A percentile compares a stretch with the other conserved stretches of the same genome.
Conservation (phyloP, 805 yeast species). For the Candida nitratophila region DNA sequence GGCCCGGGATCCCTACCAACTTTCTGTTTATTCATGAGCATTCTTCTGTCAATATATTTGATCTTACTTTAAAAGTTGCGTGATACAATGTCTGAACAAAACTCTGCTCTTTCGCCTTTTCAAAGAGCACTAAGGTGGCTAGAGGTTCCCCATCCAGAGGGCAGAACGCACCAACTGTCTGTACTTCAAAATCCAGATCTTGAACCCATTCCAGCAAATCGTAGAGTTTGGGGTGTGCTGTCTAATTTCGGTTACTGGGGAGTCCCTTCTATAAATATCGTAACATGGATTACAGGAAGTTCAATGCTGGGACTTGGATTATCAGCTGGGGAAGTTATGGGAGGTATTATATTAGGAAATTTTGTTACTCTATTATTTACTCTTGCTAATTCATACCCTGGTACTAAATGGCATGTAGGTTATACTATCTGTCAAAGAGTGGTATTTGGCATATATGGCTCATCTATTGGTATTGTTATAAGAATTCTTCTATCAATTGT, state of each 20-base stretch:
- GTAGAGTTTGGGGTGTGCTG: slow-evolving; percentile 38
- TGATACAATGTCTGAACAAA: background rate
- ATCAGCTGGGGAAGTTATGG: slow-evolving; percentile 13
- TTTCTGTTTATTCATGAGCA: no score
- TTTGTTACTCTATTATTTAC: slow-evolving; percentile 36
- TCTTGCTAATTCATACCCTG: slow-evolving; percentile 40
- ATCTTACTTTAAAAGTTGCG: no score
- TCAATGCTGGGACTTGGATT: slow-evolving; percentile 33
- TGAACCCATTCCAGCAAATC: slow-evolving; percentile 31
- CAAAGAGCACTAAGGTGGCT: slow-evolving; percentile 1
- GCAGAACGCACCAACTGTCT: background rate
- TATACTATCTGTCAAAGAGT: slow-evolving; percentile 37
- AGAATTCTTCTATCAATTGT: slow-evolving; percentile 38
- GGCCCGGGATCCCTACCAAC: no score
- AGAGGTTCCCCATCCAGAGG: slow-evolving; percentile 5
- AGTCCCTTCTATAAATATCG: slow-evolving; percentile 15
- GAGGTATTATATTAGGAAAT: slow-evolving; percentile 40
- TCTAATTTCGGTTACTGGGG: slow-evolving; percentile 35
- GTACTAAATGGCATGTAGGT: slow-evolving; percentile 43
- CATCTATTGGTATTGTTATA: slow-evolving; percentile 34
- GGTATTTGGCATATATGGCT: slow-evolving; percentile 41
- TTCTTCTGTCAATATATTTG: no score
- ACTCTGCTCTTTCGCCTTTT: background rate
- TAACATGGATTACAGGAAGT: slow-evolving; percentile 34
- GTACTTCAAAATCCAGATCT: slow-evolving; percentile 27